Percentiles rank a stretch among this genome's conserved stretches.
phyloP scores from a whole-genome alignment of 1,284 basidiomycete species.

The Microbotryum saponariae region DNA sequence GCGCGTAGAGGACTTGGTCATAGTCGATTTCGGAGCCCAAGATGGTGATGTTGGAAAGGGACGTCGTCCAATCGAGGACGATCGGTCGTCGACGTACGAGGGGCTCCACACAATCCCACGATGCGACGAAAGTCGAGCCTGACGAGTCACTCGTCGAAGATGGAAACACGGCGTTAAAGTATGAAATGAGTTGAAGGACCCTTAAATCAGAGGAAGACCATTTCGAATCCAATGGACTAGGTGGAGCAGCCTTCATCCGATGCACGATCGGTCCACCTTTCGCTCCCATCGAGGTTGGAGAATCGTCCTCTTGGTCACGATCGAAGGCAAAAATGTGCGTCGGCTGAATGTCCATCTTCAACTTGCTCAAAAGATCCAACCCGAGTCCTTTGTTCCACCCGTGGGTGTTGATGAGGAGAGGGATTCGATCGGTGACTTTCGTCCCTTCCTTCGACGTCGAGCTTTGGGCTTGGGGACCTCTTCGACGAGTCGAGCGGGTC shows the following conservation, averaged over 20 bases:
- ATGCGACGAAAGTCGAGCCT: background rate
- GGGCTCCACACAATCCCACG: constrained; percentile 64
- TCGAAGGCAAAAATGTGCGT: constrained; percentile 57
- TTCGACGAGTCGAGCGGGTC: background rate
- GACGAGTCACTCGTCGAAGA: constrained; percentile 14
- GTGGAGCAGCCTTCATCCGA: background rate
- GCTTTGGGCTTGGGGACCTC: background rate
- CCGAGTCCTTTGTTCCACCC: constrained; percentile 95
- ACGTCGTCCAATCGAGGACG: constrained; percentile 52
- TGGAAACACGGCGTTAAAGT: constrained; percentile 64
- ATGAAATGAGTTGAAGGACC: constrained; percentile 64
- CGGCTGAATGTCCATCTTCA: constrained; percentile 61
- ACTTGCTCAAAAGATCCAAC: constrained; percentile 62
- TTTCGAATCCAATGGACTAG: constrained; percentile 45
- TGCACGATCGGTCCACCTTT: background rate
- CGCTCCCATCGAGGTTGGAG: background rate
- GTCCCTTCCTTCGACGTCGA: background rate
- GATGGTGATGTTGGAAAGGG: constrained; percentile 47
- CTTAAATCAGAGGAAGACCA: constrained; percentile 62
- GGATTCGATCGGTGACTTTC: constrained; percentile 40
- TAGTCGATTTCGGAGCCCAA: constrained; percentile 66
- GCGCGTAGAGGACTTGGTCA: constrained; percentile 57
- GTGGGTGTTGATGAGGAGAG: constrained; percentile 90
- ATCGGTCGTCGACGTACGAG: constrained; percentile 63
- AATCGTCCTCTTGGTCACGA: constrained; percentile 4